These are phyloP conservation scores for Vigna reflexopilosa DNA, from an alignment of 306 rosid species.

Conservation along the genomic window DNA sequence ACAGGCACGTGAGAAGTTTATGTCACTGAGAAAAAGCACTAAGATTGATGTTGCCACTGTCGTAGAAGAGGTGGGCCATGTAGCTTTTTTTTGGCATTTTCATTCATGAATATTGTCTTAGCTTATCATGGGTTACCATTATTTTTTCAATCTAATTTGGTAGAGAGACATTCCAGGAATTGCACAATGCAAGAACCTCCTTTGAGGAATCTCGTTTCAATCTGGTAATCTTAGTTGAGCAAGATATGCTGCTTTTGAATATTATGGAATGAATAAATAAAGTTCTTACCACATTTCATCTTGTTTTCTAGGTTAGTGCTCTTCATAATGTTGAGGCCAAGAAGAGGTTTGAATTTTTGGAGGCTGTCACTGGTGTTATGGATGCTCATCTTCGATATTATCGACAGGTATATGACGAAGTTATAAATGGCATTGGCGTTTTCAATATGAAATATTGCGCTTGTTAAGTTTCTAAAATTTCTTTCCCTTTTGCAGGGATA, in stretches of 20 bases:
- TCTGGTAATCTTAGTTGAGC: constrained; percentile 64
- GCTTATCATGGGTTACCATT: constrained; percentile 57
- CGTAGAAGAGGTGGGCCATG: constrained; percentile 68
- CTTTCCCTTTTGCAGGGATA: constrained; percentile 53
- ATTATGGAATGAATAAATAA: constrained; percentile 19
- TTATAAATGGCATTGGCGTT: not conserved
- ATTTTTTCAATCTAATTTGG: constrained; percentile 66
- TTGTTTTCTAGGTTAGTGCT: constrained; percentile 61
- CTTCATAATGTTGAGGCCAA: constrained; percentile 79
- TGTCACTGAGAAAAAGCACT: constrained; percentile 79
- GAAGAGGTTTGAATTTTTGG: constrained; percentile 80
- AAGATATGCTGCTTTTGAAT: constrained; percentile 34
- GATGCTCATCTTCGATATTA: constrained; percentile 85
- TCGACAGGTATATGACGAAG: constrained; percentile 61
- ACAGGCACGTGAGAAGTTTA: constrained; percentile 85
- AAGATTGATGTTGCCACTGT: constrained; percentile 61
- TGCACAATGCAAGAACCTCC: constrained; percentile 67
- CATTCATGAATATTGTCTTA: constrained; percentile 35
- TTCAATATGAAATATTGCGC: constrained; percentile 5
- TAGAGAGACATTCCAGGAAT: constrained; percentile 86
- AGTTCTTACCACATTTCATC: constrained; percentile 41
- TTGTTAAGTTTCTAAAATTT: constrained; percentile 16
- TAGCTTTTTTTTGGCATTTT: constrained; percentile 28
- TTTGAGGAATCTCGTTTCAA: constrained; percentile 86
- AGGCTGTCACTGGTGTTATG: constrained; percentile 84